Evolutionary conservation across 805 yeast species (phyloP).

Genomic region (Clavispora carvajalis): DNA sequence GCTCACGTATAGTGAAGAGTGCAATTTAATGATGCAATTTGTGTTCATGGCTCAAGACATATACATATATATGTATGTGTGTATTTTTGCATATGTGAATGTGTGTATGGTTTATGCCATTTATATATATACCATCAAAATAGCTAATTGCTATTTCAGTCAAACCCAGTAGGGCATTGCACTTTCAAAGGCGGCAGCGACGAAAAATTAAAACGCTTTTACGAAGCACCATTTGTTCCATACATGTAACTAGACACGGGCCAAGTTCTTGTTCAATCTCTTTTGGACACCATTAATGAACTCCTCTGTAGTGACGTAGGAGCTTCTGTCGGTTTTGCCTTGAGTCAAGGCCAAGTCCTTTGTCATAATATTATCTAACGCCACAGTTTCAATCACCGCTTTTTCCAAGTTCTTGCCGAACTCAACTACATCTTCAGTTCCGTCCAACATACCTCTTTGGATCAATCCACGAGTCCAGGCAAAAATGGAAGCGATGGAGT

Average conservation of each 20-base stretch:
- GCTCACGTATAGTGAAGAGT: too few relatives aligned
- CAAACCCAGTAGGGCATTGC: too few relatives aligned
- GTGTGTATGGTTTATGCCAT: too few relatives aligned
- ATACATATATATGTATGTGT: too few relatives aligned
- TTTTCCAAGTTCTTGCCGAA: slow-evolving; percentile 63
- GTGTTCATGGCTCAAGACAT: too few relatives aligned
- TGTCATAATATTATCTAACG: slow-evolving; percentile 72
- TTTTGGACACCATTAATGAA: slow-evolving; percentile 73
- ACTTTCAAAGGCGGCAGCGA: too few relatives aligned
- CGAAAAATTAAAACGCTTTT: too few relatives aligned
- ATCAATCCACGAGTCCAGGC: slow-evolving; percentile 85
- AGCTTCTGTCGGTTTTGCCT: slow-evolving; percentile 54
- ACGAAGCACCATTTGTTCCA: too few relatives aligned
- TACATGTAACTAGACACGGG: neutral
- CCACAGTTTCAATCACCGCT: slow-evolving; percentile 69
- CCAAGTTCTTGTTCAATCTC: slow-evolving; percentile 36
- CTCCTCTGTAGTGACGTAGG: slow-evolving; percentile 70
- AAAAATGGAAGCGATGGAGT: slow-evolving; percentile 79
- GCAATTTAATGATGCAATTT: too few relatives aligned
- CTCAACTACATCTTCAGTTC: slow-evolving; percentile 62
- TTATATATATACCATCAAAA: too few relatives aligned
- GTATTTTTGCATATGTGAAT: too few relatives aligned
- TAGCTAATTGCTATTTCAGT: too few relatives aligned
- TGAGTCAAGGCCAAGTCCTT: slow-evolving; percentile 74
- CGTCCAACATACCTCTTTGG: slow-evolving; percentile 75